Evolutionary conservation across 2,329 filamentous ascomycete species (phyloP), one percentile per base, ranked within the genome.

Genomic region (Coccinonectria pachysandricola): DNA sequence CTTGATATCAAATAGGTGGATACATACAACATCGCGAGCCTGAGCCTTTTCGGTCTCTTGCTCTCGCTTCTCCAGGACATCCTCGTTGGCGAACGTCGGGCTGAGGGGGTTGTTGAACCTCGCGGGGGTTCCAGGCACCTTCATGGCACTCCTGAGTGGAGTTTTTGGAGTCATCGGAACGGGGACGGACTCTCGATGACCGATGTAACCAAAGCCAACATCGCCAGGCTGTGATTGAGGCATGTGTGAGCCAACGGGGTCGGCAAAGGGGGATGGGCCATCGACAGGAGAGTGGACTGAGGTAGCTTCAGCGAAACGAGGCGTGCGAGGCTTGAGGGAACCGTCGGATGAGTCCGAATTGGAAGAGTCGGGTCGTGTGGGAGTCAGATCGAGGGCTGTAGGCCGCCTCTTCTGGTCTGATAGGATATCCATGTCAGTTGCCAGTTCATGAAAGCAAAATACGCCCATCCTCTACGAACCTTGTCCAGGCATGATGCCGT

Each of bases 191-290:
- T 76, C 63, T 52, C 63, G 59, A 42, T 67, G 67, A 45, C 73
- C 68, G 50, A 95, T 81, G 60, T 94, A 95, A 53, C 87, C 86
- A 56, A 96, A 95, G 40, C 87, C 87, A 39, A 94, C 73, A 59
- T 94, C 86, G 32, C 78, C 82, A 16, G 87, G 81, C 50, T 85
- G 79, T 28, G 76, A 62, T 52, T 80, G 71, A 27, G 70, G 63
- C 19, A 40, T 29, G 51, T 71, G 63, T 21, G 66, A 65, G 37
- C 59, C 62, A 21, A 71, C 67, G 24, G 68, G 65, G 36, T 76
- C 68, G 43, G 65, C 63, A 44, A 81, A 80, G 7, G 74, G 72
- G 16, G 66, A 64, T 24, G 59, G 34, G 30, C 43, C 60, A 35
- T 86, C 79, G 46, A 85, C 63, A 21, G 82, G 82, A 23, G 82